Evolutionary conservation across 495 filamentous ascomycete genomes (phyloP), one percentile per base, ranked within the genome.

Genomic region (Podospora fimiseda): DNA sequence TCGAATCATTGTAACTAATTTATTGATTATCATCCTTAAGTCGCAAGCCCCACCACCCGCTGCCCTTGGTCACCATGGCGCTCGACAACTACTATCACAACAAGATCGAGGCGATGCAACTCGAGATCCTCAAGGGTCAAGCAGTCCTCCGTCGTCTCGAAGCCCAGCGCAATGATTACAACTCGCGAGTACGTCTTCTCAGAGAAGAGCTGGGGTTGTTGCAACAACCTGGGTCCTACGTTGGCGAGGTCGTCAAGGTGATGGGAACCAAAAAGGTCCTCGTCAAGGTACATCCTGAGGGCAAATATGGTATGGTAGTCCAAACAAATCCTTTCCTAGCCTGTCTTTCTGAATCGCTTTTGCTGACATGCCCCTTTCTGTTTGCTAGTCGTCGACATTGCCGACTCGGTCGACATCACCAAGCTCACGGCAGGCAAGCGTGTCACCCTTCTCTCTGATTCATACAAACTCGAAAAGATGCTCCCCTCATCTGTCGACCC

Each of bases 221-320:
- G 53, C 93, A 98, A 70, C 93, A 98, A 67, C 93, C 93, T 16
- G 93, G 94, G 24, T 97, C 93, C 7, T 98, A 99, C 62, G 93
- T 99, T 40, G 93, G 93, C 36, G 93, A 99, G 74, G 93, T 99
- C 41, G 93, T 99, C 55, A 97, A 97, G 76, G 93, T 97, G 49
- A 99, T 99, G 93, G 84, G 94, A 66, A 99, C 93, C 56, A 99
- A 99, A 73, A 96, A 97, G 74, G 91, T 99, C 24, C 74, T 99
- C 37, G 93, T 99, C 50, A 99, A 99, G 71, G 93, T 99, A 56
- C 93, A 99, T 71, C 93, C 93, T 14, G 93, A 99, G 71, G 93
- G 93, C 56, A 99, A 99, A 96, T 99, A 99, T 61, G 93, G 93
- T 96, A 79, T 53, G 84, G 48, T 27, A 24, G 22, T 24, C 23